phyloP scores from a whole-genome alignment of 352 stramenopile genomes.

The Phytophthora palmivora region DNA sequence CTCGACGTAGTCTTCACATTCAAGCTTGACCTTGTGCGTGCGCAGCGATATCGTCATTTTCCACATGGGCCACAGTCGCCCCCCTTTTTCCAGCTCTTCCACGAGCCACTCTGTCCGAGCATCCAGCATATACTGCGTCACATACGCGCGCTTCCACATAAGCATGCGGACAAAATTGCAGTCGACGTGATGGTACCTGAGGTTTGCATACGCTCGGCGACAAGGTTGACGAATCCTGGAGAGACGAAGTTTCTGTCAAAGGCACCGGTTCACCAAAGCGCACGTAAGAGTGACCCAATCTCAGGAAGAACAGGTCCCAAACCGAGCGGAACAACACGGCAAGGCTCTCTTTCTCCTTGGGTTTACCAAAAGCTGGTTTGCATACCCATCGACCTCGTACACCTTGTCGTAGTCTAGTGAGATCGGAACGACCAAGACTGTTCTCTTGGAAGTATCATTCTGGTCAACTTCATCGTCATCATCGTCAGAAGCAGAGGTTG shows the following conservation, averaged over 20 bases:
- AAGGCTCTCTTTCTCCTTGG: constrained; percentile 87
- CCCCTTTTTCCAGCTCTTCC: constrained; percentile 50
- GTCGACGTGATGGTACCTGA: constrained; percentile 81
- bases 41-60: constrained; percentile 54
- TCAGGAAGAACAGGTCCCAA: constrained; percentile 73
- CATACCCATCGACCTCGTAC: constrained; percentile 89
- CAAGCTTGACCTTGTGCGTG: constrained; percentile 72
- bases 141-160: constrained; percentile 77
- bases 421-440: constrained; percentile 83
- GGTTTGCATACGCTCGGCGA: constrained; percentile 78
- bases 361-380: constrained; percentile 85
- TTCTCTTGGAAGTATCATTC: constrained; percentile 42
- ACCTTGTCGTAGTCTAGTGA: constrained; percentile 92
- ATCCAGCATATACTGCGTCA: constrained; percentile 69
- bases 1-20: constrained; percentile 52
- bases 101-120: constrained; percentile 65
- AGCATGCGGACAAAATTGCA: constrained; percentile 75
- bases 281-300: constrained; percentile 87
- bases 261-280: constrained; percentile 78
- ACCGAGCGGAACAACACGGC: constrained; percentile 76
- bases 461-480: constrained; percentile 26
- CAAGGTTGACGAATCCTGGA: constrained; percentile 58
- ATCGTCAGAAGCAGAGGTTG: constrained; percentile 8
- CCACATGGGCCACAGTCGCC: constrained; percentile 68
- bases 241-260: constrained; percentile 53